Evolutionary conservation across 1,284 basidiomycete genomes (phyloP).

Genomic region (Tetrapyrgos nigripes): DNA sequence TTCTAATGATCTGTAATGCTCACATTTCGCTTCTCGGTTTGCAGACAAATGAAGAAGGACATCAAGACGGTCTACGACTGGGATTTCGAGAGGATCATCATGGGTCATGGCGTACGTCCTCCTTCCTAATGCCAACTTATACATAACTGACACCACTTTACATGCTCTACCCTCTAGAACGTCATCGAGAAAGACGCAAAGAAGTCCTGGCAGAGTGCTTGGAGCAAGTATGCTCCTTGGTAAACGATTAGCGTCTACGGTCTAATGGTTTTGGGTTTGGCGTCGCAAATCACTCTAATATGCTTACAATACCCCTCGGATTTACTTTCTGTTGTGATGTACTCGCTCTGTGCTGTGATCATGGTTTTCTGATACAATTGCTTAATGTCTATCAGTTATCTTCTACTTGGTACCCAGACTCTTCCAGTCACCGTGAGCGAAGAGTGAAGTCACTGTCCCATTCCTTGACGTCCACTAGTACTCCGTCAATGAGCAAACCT

Average conservation of each 20-base stretch:
- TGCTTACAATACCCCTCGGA: too few species aligned
- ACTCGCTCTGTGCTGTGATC: too few species aligned
- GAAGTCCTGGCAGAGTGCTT: conserved; percentile 58
- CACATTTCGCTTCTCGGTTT: too few species aligned
- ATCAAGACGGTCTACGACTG: conserved; percentile 76
- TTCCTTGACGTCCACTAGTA: too few species aligned
- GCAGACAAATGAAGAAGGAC: conserved; percentile 77
- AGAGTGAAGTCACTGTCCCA: background rate
- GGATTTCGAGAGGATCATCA: conserved; percentile 91
- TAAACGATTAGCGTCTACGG: too few species aligned
- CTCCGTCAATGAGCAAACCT: conserved; percentile 51
- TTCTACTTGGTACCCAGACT: too few species aligned
- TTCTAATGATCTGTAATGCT: conserved; percentile 49
- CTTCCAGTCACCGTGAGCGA: too few species aligned
- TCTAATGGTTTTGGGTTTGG: background rate
- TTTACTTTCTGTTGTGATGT: too few species aligned
- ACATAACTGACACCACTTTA: too few species aligned
- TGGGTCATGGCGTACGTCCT: conserved; percentile 85
- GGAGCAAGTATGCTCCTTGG: conserved; percentile 28
- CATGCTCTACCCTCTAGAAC: conserved; percentile 43
- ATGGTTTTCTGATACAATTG: too few species aligned
- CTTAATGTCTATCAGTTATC: too few species aligned
- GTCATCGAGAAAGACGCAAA: conserved; percentile 72
- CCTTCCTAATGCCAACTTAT: background rate
- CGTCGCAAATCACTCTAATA: too few species aligned